Evolutionary conservation across 139 green algal species (phyloP).

Genomic region (Trebouxia sp.): DNA sequence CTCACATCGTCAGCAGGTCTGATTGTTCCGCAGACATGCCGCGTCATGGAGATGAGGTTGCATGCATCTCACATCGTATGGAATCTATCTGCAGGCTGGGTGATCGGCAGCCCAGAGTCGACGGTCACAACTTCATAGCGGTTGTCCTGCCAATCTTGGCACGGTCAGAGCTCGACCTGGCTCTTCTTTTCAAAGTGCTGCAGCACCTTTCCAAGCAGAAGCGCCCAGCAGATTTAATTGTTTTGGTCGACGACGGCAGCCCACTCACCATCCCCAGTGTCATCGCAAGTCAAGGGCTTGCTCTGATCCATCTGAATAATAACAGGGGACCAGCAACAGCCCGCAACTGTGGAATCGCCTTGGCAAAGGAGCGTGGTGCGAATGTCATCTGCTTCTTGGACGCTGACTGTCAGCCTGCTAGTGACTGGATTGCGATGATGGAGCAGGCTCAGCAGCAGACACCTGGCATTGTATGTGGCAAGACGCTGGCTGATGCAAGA

Average conservation of each 20-base stretch:
- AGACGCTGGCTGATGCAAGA: conserved; percentile 8
- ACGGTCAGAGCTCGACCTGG: background rate
- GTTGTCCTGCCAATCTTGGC: conserved; percentile 5
- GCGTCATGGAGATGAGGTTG: too few relatives aligned
- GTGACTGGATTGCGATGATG: conserved; percentile 28
- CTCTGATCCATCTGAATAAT: background rate
- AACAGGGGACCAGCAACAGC: conserved; percentile 31
- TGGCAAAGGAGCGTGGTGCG: background rate
- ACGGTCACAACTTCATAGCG: conserved; percentile 9
- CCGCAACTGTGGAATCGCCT: conserved; percentile 29
- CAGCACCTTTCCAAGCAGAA: background rate
- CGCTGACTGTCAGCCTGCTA: conserved; percentile 30
- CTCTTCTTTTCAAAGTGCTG: conserved; percentile 11
- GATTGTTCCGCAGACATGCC: too few relatives aligned
- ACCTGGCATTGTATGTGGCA: conserved; percentile 20
- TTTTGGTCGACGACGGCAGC: conserved; percentile 14
- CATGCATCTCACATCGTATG: background rate
- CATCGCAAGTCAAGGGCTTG: background rate
- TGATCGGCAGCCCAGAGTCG: background rate
- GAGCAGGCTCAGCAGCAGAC: conserved; percentile 19
- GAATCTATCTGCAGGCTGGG: background rate
- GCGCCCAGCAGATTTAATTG: background rate
- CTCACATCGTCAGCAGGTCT: background rate
- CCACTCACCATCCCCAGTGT: conserved; percentile 6
- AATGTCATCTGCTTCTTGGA: conserved; percentile 34